These are phyloP conservation scores for Alternaria solani DNA, from an alignment of 2,329 filamentous ascomycete species.

Conservation along the genomic window DNA sequence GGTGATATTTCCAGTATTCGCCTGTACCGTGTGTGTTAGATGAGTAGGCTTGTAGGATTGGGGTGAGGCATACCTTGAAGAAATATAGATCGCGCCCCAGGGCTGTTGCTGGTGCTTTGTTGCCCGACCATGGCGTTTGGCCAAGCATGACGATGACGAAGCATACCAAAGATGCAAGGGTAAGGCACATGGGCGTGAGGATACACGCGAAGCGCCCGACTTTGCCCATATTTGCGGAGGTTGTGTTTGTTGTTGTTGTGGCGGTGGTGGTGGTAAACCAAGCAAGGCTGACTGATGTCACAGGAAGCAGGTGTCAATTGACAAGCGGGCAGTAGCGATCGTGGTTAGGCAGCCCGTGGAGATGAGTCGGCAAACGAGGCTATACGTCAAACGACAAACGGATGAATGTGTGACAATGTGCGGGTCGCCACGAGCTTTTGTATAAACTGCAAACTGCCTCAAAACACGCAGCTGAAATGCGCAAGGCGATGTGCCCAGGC, in stretches of 20 bases:
- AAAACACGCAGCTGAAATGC: slow-evolving; percentile 21
- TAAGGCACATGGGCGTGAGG: slow-evolving; percentile 83
- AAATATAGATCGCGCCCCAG: slow-evolving; percentile 65
- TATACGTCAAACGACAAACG: background rate
- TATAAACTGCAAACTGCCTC: slow-evolving; percentile 4
- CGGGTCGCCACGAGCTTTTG: slow-evolving; percentile 16
- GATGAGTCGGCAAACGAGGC: background rate
- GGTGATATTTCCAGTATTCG: slow-evolving; percentile 61
- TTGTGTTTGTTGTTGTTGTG: background rate
- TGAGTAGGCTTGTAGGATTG: slow-evolving; percentile 29
- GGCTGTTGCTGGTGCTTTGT: slow-evolving; percentile 45
- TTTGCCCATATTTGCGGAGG: slow-evolving; percentile 67
- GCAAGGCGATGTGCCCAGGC: slow-evolving; percentile 17
- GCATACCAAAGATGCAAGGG: slow-evolving; percentile 77
- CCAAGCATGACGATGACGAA: slow-evolving; percentile 66
- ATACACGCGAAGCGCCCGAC: slow-evolving; percentile 86
- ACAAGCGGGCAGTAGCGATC: slow-evolving; percentile 2
- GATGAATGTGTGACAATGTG: background rate
- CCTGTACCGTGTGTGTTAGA: slow-evolving; percentile 36
- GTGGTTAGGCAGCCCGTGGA: background rate
- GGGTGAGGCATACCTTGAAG: slow-evolving; percentile 61
- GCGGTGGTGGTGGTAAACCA: slow-evolving; percentile 6
- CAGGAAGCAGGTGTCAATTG: slow-evolving; percentile 7
- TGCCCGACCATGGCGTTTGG: slow-evolving; percentile 58
- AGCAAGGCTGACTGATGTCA: slow-evolving; percentile 18